Conservation (phyloP, 306 rosid species). For the Cicer yamashitae region DNA sequence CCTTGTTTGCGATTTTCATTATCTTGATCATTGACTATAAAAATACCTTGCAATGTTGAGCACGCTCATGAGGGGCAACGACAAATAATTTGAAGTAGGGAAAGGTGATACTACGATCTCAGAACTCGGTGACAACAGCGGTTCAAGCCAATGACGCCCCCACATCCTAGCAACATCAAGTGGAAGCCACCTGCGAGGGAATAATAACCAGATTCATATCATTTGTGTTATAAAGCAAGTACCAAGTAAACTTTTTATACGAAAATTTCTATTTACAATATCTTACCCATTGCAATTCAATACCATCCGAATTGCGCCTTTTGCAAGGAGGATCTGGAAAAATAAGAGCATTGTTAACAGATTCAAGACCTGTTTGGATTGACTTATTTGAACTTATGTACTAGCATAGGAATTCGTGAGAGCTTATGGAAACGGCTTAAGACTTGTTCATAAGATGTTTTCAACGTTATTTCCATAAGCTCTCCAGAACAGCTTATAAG, state of each 20-base stretch:
- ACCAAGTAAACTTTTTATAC: not conserved
- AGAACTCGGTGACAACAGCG: constrained; percentile 74
- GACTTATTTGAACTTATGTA: not conserved
- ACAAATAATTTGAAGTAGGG: constrained; percentile 73
- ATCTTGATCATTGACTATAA: constrained; percentile 19
- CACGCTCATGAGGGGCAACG: constrained; percentile 88
- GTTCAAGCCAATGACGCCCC: constrained; percentile 98
- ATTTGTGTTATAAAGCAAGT: constrained; percentile 32
- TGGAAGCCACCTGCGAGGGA: constrained; percentile 85
- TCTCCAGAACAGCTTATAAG: too few species aligned
- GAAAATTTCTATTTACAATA: constrained; percentile 24
- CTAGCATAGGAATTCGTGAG: not conserved
- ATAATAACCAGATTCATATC: constrained; percentile 24
- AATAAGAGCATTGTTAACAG: constrained; percentile 40
- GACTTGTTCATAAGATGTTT: not conserved
- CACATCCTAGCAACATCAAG: constrained; percentile 96
- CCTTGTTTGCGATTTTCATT: constrained; percentile 15
- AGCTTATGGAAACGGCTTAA: not conserved
- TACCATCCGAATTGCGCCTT: constrained; percentile 78
- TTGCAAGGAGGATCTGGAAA: constrained; percentile 80
- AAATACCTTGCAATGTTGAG: constrained; percentile 89
- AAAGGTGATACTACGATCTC: constrained; percentile 62
- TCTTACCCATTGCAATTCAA: constrained; percentile 95
- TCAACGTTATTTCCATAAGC: not conserved
- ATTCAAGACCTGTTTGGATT: constrained; percentile 2